phyloP scores from a whole-genome alignment of 1,284 basidiomycete genomes.

The Sphaerobolus stellatus region DNA sequence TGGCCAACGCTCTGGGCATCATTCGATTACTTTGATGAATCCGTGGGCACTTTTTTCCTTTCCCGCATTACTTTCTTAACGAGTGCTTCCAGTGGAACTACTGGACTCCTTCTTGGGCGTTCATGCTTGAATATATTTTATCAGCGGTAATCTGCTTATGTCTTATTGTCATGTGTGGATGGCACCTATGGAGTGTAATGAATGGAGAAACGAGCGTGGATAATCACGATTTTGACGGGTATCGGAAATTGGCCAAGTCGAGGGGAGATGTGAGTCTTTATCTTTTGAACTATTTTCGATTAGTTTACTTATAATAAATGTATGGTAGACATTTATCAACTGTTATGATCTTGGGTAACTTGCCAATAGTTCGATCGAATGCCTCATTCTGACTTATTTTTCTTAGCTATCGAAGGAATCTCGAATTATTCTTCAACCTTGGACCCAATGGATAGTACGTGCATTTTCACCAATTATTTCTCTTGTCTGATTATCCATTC shows the following conservation, averaged over 20 bases:
- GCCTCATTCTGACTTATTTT: not conserved
- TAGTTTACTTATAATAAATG: too few species aligned
- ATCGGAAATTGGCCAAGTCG: slow-evolving; percentile 65
- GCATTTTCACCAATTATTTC: not conserved
- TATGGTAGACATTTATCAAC: slow-evolving; percentile 84
- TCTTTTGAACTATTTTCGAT: too few species aligned
- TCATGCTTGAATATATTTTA: slow-evolving; percentile 78
- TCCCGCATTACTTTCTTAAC: not conserved
- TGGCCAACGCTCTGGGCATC: slow-evolving; percentile 57
- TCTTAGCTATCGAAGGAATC: slow-evolving; percentile 59
- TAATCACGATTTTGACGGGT: slow-evolving; percentile 82
- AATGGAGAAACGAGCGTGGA: slow-evolving; percentile 92
- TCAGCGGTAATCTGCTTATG: slow-evolving; percentile 74
- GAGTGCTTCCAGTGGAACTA: slow-evolving; percentile 56
- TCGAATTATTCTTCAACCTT: slow-evolving; percentile 88
- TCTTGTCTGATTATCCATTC: slow-evolving; percentile 3
- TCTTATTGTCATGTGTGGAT: slow-evolving; percentile 75
- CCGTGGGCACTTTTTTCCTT: slow-evolving; percentile 31
- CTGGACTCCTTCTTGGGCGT: slow-evolving; percentile 65
- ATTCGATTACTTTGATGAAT: slow-evolving; percentile 48
- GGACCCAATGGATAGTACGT: slow-evolving; percentile 79
- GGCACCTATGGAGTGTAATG: slow-evolving; percentile 77
- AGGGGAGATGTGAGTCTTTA: slow-evolving; percentile 63
- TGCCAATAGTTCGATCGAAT: not conserved
- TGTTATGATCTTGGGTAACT: slow-evolving; percentile 85